Conservation (phyloP, 192 early-diverging fungal genomes). For the Gryganskiella cystojenkinii region DNA sequence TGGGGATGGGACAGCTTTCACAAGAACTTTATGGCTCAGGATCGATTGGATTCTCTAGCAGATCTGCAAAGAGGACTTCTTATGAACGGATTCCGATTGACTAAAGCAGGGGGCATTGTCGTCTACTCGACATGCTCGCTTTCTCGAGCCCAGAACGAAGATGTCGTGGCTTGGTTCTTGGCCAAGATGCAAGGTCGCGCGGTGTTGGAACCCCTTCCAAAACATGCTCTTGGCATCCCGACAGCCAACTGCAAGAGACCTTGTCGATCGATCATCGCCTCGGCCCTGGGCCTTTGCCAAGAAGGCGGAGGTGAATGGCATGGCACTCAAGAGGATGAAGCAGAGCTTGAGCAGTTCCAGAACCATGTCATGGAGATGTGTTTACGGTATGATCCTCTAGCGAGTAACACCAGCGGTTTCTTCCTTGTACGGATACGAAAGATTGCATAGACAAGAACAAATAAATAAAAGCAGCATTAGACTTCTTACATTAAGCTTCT, state of each 20-base stretch:
- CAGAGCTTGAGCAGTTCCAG: conserved; percentile 34
- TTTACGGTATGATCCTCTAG: conserved; percentile 75
- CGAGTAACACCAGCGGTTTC: conserved; percentile 77
- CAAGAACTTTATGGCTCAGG: conserved; percentile 72
- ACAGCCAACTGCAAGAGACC: conserved; percentile 32
- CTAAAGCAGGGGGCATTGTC: conserved; percentile 79
- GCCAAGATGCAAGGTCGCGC: conserved; percentile 53
- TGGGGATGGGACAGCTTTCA: conserved; percentile 89
- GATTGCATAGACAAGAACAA: conserved; percentile 13
- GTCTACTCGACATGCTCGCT: conserved; percentile 92
- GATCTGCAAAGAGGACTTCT: conserved; percentile 76
- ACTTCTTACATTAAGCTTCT: too few species aligned
- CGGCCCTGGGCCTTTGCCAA: conserved; percentile 21
- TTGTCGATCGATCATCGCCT: conserved; percentile 15
- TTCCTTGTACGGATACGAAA: conserved; percentile 87
- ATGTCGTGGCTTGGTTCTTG: conserved; percentile 85
- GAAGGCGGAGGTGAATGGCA: conserved; percentile 5
- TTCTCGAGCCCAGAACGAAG: conserved; percentile 86
- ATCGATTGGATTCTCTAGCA: conserved; percentile 68
- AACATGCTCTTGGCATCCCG: conserved; percentile 35
- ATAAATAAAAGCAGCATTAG: background rate
- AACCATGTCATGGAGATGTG: conserved; percentile 46
- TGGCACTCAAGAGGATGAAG: conserved; percentile 19
- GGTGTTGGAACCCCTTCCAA: conserved; percentile 66
- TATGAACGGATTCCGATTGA: conserved; percentile 79